These are phyloP conservation scores for Aspergillus sp. DNA, from an alignment of 2,329 filamentous ascomycete genomes.

Conservation along the genomic window DNA sequence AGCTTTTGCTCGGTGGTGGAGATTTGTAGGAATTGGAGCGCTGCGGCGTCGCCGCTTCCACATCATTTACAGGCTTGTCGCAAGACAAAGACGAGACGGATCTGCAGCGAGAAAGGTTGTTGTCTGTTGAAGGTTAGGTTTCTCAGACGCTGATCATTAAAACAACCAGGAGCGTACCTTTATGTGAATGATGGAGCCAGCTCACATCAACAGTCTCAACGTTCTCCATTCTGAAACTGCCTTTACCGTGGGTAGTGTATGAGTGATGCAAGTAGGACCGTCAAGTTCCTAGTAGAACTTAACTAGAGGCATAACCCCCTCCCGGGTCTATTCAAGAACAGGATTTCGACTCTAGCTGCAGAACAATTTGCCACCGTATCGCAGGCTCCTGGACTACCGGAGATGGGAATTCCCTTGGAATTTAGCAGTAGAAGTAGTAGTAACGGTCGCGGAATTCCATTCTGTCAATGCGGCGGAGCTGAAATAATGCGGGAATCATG, in stretches of 20 bases:
- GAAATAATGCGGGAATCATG: constrained; percentile 4
- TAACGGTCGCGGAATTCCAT: constrained; percentile 8
- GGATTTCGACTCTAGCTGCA: neutral
- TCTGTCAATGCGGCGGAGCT: constrained; percentile 1
- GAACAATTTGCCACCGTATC: neutral
- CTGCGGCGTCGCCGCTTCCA: constrained; percentile 18
- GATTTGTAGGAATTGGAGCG: constrained; percentile 24
- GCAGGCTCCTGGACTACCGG: neutral
- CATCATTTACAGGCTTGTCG: constrained; percentile 28
- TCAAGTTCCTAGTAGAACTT: neutral
- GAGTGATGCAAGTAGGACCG: neutral
- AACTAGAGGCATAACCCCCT: constrained; percentile 4
- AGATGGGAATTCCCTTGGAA: neutral
- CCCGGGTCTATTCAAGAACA: neutral
- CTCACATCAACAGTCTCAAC: constrained; percentile 82
- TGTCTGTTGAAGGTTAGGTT: constrained; percentile 18
- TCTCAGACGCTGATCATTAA: neutral
- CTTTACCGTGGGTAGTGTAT: neutral
- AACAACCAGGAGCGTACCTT: constrained; percentile 57
- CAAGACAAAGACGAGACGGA: constrained; percentile 32
- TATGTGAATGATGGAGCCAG: constrained; percentile 83
- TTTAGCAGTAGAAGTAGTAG: neutral
- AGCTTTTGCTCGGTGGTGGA: constrained; percentile 22
- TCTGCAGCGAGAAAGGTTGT: constrained; percentile 37
- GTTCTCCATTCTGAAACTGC: constrained; percentile 66